These are phyloP conservation scores for Mucor circinelloides DNA, from an alignment of 371 early-diverging fungal species.

Conservation along the genomic window DNA sequence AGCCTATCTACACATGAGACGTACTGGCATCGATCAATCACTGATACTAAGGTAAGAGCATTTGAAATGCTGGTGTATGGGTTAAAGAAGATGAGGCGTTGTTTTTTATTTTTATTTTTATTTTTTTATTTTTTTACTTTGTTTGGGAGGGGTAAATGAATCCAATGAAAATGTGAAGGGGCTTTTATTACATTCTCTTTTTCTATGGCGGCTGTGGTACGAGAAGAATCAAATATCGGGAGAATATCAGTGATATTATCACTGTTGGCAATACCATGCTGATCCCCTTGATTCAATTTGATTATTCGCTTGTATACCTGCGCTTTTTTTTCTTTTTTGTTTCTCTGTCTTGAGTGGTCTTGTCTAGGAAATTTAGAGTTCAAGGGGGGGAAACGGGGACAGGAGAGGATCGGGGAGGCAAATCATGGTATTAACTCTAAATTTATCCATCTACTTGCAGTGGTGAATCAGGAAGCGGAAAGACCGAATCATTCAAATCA, in stretches of 20 bases:
- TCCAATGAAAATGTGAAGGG: not conserved
- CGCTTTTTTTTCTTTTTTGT: not conserved
- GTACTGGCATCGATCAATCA: conserved; percentile 81
- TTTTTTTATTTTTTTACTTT: not conserved
- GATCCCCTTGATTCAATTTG: not conserved
- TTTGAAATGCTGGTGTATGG: conserved; percentile 13
- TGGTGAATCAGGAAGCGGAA: conserved; percentile 93
- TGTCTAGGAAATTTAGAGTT: not conserved
- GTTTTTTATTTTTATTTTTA: not conserved
- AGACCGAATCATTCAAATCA: conserved; percentile 70
- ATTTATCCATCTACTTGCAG: conserved; percentile 36
- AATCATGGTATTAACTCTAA: not conserved
- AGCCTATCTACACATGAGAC: conserved; percentile 82
- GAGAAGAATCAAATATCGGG: not conserved
- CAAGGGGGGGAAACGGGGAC: not conserved
- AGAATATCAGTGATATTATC: not conserved
- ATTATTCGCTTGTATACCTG: not conserved
- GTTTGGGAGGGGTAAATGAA: conserved; percentile 3
- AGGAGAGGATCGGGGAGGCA: not conserved
- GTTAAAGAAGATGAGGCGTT: not conserved
- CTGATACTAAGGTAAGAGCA: conserved; percentile 71
- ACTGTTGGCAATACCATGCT: not conserved
- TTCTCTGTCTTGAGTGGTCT: not conserved
- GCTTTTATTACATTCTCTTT: conserved; percentile 1
- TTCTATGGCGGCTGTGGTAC: not conserved